Percentiles rank a stretch among this genome's conserved stretches.
Conservation (phyloP, 495 filamentous ascomycete species). For the Daldinia childiae region DNA sequence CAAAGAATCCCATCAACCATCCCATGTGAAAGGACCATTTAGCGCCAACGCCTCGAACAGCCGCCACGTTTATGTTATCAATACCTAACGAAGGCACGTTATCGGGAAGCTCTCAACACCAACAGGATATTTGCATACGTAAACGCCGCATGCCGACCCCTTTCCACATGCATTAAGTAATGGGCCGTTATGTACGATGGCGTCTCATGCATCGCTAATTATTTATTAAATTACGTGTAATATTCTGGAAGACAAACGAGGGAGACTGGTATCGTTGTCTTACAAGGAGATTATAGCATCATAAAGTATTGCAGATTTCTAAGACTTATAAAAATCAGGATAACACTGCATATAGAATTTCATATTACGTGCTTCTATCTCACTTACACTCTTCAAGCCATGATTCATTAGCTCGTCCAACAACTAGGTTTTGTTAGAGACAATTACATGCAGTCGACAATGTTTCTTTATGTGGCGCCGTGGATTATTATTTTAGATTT, state of each 20-base stretch:
- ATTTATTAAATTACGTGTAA: background rate
- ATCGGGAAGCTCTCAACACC: conserved; percentile 7
- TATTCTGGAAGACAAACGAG: background rate
- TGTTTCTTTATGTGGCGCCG: conserved; percentile 3
- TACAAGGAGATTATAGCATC: background rate
- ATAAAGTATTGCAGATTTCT: background rate
- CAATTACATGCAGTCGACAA: background rate
- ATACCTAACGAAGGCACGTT: background rate
- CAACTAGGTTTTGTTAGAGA: conserved; percentile 14
- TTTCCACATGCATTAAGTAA: conserved; percentile 25
- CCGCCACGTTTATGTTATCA: conserved; percentile 21
- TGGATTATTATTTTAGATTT: conserved; percentile 6
- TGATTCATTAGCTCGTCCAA: background rate
- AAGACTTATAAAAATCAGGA: background rate
- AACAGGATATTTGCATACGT: conserved; percentile 13
- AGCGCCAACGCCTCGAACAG: conserved; percentile 9
- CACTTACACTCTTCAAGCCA: background rate
- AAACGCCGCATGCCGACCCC: conserved; percentile 8
- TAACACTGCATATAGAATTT: background rate
- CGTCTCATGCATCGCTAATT: conserved; percentile 13
- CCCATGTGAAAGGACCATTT: conserved; percentile 22
- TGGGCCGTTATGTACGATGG: conserved; percentile 6
- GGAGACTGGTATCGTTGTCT: background rate
- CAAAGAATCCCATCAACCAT: conserved; percentile 5
- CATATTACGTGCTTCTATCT: background rate